These are phyloP conservation scores for Nemania diffusa DNA, from an alignment of 2,329 filamentous ascomycete species.

Conservation along the genomic window DNA sequence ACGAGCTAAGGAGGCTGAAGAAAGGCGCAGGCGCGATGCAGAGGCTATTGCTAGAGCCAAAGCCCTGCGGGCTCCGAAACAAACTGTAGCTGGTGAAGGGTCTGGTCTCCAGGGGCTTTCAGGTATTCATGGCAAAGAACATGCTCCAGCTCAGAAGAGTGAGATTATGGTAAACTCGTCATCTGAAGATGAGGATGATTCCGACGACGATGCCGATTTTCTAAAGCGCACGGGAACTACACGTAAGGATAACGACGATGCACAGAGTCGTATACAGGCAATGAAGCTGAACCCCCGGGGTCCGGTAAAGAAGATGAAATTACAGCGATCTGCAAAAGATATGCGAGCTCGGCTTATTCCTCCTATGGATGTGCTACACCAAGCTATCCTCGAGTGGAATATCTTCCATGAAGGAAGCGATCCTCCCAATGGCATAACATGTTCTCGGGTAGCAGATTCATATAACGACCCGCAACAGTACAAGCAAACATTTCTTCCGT, in stretches of 20 bases:
- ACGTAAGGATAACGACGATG: constrained; percentile 59
- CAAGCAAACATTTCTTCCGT: constrained; percentile 87
- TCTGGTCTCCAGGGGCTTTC: constrained; percentile 78
- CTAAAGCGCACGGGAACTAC: constrained; percentile 59
- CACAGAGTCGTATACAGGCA: constrained; percentile 59
- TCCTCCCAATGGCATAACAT: constrained; percentile 80
- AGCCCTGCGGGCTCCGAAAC: constrained; percentile 62
- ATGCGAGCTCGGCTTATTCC: constrained; percentile 93
- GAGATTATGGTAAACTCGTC: constrained; percentile 92
- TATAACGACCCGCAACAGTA: constrained; percentile 84
- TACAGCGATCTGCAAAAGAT: constrained; percentile 86
- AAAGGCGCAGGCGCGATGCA: constrained; percentile 76
- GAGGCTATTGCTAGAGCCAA: constrained; percentile 77
- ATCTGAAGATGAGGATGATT: constrained; percentile 78
- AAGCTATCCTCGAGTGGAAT: constrained; percentile 90
- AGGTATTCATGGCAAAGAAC: constrained; percentile 80
- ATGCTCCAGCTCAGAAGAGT: constrained; percentile 72
- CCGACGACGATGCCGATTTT: constrained; percentile 66
- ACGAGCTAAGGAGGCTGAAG: constrained; percentile 78
- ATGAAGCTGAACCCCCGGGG: constrained; percentile 68
- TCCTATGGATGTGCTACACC: constrained; percentile 85
- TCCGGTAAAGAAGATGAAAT: constrained; percentile 85
- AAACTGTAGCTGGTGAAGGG: constrained; percentile 76
- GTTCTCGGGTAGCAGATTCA: constrained; percentile 78
- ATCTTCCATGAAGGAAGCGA: constrained; percentile 91